Percentiles rank a stretch among this genome's conserved stretches.
Conservation (phyloP, 2,329 filamentous ascomycete species). For the Aspergillus tamarii region DNA sequence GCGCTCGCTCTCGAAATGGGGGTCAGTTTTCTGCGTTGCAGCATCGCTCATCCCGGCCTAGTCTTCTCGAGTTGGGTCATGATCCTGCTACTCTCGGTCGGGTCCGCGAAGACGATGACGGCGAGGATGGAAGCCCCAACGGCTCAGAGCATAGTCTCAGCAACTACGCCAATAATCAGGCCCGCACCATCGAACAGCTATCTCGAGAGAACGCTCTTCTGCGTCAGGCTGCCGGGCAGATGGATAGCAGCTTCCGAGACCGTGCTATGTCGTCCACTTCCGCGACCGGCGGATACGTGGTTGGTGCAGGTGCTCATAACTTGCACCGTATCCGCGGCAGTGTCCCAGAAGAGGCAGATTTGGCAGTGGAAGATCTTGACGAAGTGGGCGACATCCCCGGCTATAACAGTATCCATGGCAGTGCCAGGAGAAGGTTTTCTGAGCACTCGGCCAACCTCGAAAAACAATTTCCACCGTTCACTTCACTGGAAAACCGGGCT, state of each 20-base stretch:
- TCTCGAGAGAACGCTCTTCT: slow-evolving; percentile 52
- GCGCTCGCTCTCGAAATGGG: slow-evolving; percentile 41
- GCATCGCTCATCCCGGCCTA: slow-evolving; percentile 72
- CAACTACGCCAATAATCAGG: slow-evolving; percentile 44
- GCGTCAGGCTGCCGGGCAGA: slow-evolving; percentile 47
- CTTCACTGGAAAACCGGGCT: slow-evolving; percentile 46
- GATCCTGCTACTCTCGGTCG: slow-evolving; percentile 51
- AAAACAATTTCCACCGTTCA: slow-evolving; percentile 42
- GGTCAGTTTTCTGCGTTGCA: slow-evolving; percentile 70
- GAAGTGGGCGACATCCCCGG: slow-evolving; percentile 45
- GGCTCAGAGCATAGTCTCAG: slow-evolving; percentile 43
- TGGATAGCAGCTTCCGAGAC: slow-evolving; percentile 43
- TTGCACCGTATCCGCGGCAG: slow-evolving; percentile 45
- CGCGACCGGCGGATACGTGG: slow-evolving; percentile 36
- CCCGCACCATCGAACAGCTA: slow-evolving; percentile 51
- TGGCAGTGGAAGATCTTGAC: slow-evolving; percentile 49
- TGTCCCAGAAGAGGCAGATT: slow-evolving; percentile 49
- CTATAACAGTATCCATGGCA: slow-evolving; percentile 44
- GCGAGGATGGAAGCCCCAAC: slow-evolving; percentile 45
- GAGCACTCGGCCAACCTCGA: slow-evolving; percentile 48
- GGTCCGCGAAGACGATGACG: slow-evolving; percentile 54
- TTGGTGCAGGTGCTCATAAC: slow-evolving; percentile 35
- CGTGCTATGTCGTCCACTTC: slow-evolving; percentile 47
- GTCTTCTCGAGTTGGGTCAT: slow-evolving; percentile 50
- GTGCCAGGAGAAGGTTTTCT: slow-evolving; percentile 46